Evolutionary conservation across 306 rosid genomes (phyloP).

Genomic region (Acmispon strigosus): DNA sequence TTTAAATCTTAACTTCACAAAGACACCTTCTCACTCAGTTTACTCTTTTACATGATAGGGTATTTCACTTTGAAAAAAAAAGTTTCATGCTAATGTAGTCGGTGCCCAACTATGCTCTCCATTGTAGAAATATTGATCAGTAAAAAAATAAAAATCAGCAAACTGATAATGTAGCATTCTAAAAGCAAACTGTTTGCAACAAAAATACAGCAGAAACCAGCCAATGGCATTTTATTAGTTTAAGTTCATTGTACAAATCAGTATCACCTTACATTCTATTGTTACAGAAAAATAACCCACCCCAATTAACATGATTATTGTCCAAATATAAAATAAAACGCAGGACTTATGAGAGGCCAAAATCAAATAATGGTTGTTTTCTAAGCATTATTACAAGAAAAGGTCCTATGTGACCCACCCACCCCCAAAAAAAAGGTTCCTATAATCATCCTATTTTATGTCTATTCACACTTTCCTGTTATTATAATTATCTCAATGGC

Average conservation of each 20-base stretch:
- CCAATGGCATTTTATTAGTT: neutral
- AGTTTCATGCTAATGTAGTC: too few species aligned
- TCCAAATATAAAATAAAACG: neutral
- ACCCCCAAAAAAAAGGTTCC: neutral
- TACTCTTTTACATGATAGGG: too few species aligned
- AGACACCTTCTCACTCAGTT: too few species aligned
- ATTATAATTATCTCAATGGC: neutral
- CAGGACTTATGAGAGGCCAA: conserved; percentile 25
- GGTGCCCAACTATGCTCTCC: too few species aligned
- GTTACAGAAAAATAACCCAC: conserved; percentile 16
- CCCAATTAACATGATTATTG: conserved; percentile 11
- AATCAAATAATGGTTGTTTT: conserved; percentile 13
- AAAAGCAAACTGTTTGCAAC: neutral
- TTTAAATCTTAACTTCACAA: too few species aligned
- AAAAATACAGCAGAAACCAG: neutral
- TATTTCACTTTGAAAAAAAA: too few species aligned
- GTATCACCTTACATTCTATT: neutral
- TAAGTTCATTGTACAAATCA: conserved; percentile 9
- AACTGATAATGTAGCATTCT: too few species aligned
- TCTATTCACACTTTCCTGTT: conserved; percentile 28
- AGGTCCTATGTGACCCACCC: too few species aligned
- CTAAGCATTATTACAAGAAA: neutral
- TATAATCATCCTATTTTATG: conserved; percentile 17
- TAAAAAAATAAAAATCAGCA: too few species aligned
- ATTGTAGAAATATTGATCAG: too few species aligned